Conservation (phyloP, 352 stramenopile species). For the Phytophthora tentaculata region DNA sequence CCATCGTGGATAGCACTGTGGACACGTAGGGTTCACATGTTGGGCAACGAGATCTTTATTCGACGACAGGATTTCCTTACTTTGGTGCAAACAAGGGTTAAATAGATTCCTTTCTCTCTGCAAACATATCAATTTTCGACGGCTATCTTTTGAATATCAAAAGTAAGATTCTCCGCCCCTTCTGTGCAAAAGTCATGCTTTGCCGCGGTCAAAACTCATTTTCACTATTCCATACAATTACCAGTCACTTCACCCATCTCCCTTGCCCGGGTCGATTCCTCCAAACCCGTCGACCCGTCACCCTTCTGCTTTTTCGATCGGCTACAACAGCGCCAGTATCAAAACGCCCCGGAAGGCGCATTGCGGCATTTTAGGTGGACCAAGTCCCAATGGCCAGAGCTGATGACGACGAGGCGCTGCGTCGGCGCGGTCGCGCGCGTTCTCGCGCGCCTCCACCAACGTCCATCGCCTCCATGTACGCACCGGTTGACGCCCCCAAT, state of each 20-base stretch:
- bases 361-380: neutral
- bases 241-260: conserved; percentile 11
- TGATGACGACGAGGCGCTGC: conserved; percentile 45
- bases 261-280: conserved; percentile 8
- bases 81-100: too few relatives aligned
- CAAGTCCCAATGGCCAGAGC: conserved; percentile 37
- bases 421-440: conserved; percentile 40
- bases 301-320: conserved; percentile 23
- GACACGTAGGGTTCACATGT: too few relatives aligned
- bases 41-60: too few relatives aligned
- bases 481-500: conserved; percentile 15
- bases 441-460: conserved; percentile 27
- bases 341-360: conserved; percentile 30
- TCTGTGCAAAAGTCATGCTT: conserved; percentile 15
- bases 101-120: too few relatives aligned
- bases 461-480: conserved; percentile 32
- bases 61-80: too few relatives aligned
- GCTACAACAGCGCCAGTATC: conserved; percentile 35
- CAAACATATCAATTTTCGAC: too few relatives aligned
- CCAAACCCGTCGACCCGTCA: conserved; percentile 19
- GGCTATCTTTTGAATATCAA: neutral
- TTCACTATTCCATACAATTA: conserved; percentile 8
- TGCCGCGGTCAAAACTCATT: neutral
- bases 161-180: too few relatives aligned
- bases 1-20: too few relatives aligned